Percentiles rank a stretch among this genome's conserved stretches.
Conservation (phyloP, 352 stramenopile species). For the Phytophthora crassamura region DNA sequence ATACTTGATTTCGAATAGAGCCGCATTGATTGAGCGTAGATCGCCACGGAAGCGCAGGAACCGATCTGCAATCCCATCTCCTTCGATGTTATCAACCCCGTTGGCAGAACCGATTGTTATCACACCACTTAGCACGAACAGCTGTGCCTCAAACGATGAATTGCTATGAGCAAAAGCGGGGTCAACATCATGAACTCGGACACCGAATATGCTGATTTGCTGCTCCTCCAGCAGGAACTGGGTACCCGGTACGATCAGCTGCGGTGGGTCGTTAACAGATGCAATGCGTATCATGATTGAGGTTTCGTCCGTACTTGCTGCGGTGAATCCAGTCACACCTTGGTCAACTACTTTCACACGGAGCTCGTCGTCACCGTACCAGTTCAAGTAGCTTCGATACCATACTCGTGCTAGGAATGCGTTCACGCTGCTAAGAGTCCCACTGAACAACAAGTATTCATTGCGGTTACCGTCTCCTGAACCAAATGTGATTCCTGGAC, state of each 20-base stretch:
- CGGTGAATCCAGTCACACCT: conserved; percentile 64
- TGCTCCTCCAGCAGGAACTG: conserved; percentile 69
- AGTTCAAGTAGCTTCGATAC: conserved; percentile 75
- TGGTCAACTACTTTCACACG: conserved; percentile 65
- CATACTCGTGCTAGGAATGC: conserved; percentile 48
- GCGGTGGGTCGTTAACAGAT: conserved; percentile 72
- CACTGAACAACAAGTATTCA: conserved; percentile 73
- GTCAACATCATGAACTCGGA: conserved; percentile 69
- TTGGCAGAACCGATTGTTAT: conserved; percentile 44
- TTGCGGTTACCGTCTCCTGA: conserved; percentile 55
- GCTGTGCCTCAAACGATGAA: conserved; percentile 59
- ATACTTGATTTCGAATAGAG: conserved; percentile 82
- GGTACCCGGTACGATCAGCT: conserved; percentile 55
- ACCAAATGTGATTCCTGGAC: conserved; percentile 66
- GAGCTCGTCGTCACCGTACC: conserved; percentile 73
- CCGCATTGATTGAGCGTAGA: conserved; percentile 63
- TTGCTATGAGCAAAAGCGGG: conserved; percentile 39
- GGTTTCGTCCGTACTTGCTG: conserved; percentile 43
- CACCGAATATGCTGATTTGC: conserved; percentile 69
- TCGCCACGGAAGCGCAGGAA: conserved; percentile 62
- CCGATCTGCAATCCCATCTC: conserved; percentile 55
- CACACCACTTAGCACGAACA: conserved; percentile 63
- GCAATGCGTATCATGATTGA: conserved; percentile 45
- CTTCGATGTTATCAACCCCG: conserved; percentile 53
- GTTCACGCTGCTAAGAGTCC: conserved; percentile 67